A percentile compares a stretch with the other conserved stretches of the same genome.
These are phyloP conservation scores for Fusarium virguliforme DNA, from an alignment of 2,329 filamentous ascomycete species.

Conservation along the genomic window DNA sequence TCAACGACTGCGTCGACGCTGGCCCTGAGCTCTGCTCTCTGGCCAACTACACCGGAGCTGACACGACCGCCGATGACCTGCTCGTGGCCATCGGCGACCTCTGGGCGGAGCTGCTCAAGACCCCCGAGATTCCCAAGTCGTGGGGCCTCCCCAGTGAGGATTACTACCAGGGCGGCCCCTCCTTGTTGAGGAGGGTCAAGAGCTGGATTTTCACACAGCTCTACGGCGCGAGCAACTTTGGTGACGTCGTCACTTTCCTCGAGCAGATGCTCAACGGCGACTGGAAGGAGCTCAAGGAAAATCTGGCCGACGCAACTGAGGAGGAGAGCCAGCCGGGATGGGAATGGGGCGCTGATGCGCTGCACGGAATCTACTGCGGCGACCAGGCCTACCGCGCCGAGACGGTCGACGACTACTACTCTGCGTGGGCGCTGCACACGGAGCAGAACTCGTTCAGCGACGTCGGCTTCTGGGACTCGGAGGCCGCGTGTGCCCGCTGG, in stretches of 20 bases:
- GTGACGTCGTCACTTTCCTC: conserved; percentile 1
- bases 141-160: background rate
- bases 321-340: conserved; percentile 5
- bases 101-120: conserved; percentile 13
- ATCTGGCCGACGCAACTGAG: background rate
- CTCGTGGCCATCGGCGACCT: background rate
- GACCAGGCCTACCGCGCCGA: conserved; percentile 31
- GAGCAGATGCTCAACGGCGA: conserved; percentile 7
- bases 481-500: background rate
- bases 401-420: conserved; percentile 20
- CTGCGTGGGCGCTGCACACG: conserved; percentile 10
- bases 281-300: conserved; percentile 2
- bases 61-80: conserved; percentile 11
- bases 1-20: conserved; percentile 23
- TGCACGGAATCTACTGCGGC: conserved; percentile 25
- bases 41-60: conserved; percentile 9
- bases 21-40: conserved; percentile 13
- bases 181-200: conserved; percentile 6
- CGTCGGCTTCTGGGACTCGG: background rate
- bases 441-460: conserved; percentile 17
- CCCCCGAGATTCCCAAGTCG: background rate
- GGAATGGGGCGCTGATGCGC: conserved; percentile 12
- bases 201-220: background rate
- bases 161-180: conserved; percentile 6
- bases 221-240: background rate